These are phyloP conservation scores for Aspergillus conjunctus DNA, from an alignment of 495 filamentous ascomycete genomes.

Conservation along the genomic window DNA sequence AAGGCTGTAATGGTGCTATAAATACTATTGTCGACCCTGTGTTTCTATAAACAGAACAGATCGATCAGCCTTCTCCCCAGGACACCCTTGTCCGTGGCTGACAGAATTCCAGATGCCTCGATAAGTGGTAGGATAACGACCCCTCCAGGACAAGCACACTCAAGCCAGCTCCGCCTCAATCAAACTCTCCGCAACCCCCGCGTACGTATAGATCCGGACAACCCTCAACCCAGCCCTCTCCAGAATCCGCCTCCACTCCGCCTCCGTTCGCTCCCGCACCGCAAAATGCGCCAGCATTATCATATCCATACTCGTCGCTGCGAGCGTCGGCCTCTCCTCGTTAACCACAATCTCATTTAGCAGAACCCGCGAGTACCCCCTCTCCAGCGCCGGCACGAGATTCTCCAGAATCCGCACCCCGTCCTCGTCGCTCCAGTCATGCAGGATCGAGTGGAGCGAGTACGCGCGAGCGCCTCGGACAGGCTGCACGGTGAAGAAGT, in stretches of 20 bases:
- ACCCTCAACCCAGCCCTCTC: conserved; percentile 65
- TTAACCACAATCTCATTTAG: conserved; percentile 57
- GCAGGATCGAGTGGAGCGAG: conserved; percentile 47
- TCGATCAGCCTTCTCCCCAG: too few relatives aligned
- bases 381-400: conserved; percentile 49
- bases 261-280: conserved; percentile 40
- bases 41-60: too few relatives aligned
- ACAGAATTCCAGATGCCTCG: too few relatives aligned
- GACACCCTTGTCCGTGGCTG: too few relatives aligned
- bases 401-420: conserved; percentile 45
- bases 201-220: conserved; percentile 41
- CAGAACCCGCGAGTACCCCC: conserved; percentile 51
- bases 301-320: conserved; percentile 47
- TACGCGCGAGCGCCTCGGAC: conserved; percentile 42
- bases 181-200: conserved; percentile 32
- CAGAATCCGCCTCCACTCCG: conserved; percentile 30
- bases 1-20: too few relatives aligned
- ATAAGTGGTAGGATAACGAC: too few relatives aligned
- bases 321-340: conserved; percentile 42
- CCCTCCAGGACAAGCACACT: too few relatives aligned
- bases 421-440: conserved; percentile 54
- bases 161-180: conserved; percentile 35
- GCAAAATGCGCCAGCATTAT: conserved; percentile 45
- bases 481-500: conserved; percentile 58
- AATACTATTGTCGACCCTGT: too few relatives aligned